Evolutionary conservation across 2,329 filamentous ascomycete genomes (phyloP), one percentile per base, ranked within the genome.

Genomic region (Zarea fungicola): DNA sequence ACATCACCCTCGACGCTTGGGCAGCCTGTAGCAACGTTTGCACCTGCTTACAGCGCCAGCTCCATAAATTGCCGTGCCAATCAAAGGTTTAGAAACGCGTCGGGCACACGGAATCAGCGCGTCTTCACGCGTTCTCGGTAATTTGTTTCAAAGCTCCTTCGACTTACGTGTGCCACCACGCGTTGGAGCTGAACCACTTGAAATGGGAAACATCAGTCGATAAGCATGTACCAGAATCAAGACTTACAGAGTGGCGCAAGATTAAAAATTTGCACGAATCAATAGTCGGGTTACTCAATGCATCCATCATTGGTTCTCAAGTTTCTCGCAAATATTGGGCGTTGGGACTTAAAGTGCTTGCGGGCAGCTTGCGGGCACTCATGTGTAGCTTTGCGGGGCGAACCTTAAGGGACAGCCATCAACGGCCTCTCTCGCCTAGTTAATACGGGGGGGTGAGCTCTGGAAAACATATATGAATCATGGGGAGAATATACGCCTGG

Each of bases 391-490:
- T 42, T 42, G 39, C 39, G 39, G 39, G 39, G 39, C 39, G 14
- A 22, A 11, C 16, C 25, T 42, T 9, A 29, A 42, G 28, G 35
- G 35, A 3, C 35, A 21, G 8, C 4, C 35, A 21, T 18, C 16
- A 21, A 42, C 23, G 23, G 39, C 29, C 25, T 42, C 8, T 28
- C 37, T 21, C 25, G 7, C 25, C 25, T 13, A 40, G 22, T 23
- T 25, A 42, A 28, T n/a, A n/a, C n/a, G n/a, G n/a, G n/a, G n/a
- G 23, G 25, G 23, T 21, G 35, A 14, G 18, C 22, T 19, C 19
- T 14, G 8, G 35, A 29, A 35, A 31, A 34, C 42, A 43, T 10
- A 10, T 34, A 47, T 47, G 44, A 40, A 47, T 47, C 44, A 47
- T 47, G 26, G 44, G 29, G n/a, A 28, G 21, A 23, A 19, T 21